Evolutionary conservation across 1,284 basidiomycete species (phyloP), one percentile per base, ranked within the genome.

Genomic region (Moniliella sp.): DNA sequence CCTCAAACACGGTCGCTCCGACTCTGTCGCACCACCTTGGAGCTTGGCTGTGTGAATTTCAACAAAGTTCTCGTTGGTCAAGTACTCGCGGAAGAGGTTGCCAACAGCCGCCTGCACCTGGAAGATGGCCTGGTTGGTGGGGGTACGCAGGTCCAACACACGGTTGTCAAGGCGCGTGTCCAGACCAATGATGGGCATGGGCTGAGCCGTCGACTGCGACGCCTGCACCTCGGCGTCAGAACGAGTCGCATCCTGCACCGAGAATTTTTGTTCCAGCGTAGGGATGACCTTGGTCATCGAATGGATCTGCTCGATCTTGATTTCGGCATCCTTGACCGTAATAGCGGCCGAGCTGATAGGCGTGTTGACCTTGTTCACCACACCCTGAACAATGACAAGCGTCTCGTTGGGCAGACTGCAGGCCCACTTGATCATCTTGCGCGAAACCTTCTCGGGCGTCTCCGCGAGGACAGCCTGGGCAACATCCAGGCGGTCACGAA

Each of bases 31-130:
- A 16, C 88, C 79, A 29, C 81, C 86, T 62, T 94, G 86, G 4
- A 99, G 71, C 64, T 97, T 99, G 11, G 91, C 88, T 40, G 80
- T 83, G 64, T 94, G 91, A 43, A 99, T 94, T 64, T 97, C 88
- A 34, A 75, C 73, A 60, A 91, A 91, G 18, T 75, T 75, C 36
- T 76, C 65, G 21, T 61, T 63, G 48, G 74, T 72, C 37, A 99
- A 68, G 64, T 74, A 80, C 39, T 79, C 71, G 30, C 88, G 74
- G 75, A 97, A 97, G 30, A 88, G 65, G 39, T 76, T 70, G 50
- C 81, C 75, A 31, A 97, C 77, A 15, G 70, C 84, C 29, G 80
- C 76, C 59, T 88, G 83, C 34, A 97, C 65, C 48, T 70, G 78
- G 71, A 99, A 97, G 43, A 97, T 77, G 15, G 86, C 82, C 66